Base-by-base conservation (phyloP, 2,329 filamentous ascomycete genomes). In the Neonectria ditissima region DNA sequence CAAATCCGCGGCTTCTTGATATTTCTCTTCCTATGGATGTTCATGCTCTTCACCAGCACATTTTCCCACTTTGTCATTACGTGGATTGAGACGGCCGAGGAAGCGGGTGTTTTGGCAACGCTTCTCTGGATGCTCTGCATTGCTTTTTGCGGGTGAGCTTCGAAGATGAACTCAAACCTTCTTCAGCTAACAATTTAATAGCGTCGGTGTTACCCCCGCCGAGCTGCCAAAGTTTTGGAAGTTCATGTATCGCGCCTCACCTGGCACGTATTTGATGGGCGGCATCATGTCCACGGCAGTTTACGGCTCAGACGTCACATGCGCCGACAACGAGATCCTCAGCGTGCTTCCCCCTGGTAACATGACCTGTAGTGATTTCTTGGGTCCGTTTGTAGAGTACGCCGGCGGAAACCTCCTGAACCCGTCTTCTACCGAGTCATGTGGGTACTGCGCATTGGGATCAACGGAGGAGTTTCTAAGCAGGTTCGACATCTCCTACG, bases 241-340 rank as follows among this genome's bases (percentile, higher is more conserved):
- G 58, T 91, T 90, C 79, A 89, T 91, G 87, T 91, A 92, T 75
- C 83, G 87, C 34, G 79, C 89, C 50, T 90, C 87, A 0, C 90
- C 91, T 1, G 87, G 92, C 69, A 92, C 89, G 0, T 93, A 93
- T 74, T 80, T 92, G 16, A 82, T 92, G 47, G 81, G 83, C 28
- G 89, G 87, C 4, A 84, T 92, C 75, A 80, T 91, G 51, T 73
- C 73, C 0, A 65, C 73, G 0, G 72, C 73, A 0, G 65, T 77
- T 0, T 71, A 69, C 3, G 69, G 73, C 1, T 64, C 68, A 0
- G 3, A 67, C 0, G 74, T 77, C 0, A 43, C 28, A 2, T 77
- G 75, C 6, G 66, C 75, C 1, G 48, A 62, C 0, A 69, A 73
- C 1, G 26, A 93, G 71, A 80, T 86, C 59, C 80, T 89, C 8